These are phyloP conservation scores for Eucalyptus globulus DNA, from an alignment of 345 rosid genomes.

Conservation along the genomic window DNA sequence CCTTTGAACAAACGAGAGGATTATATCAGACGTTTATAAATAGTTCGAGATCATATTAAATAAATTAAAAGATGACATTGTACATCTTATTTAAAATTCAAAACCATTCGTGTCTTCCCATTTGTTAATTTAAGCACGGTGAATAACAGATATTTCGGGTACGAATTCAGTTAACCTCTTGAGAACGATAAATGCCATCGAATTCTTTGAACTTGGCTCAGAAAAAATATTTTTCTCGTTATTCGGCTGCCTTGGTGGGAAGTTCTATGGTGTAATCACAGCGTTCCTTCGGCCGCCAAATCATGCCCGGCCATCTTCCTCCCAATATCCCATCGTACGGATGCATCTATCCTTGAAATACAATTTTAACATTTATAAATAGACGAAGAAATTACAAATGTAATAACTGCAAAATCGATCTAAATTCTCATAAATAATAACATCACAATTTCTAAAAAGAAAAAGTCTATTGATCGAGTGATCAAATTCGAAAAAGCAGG, in stretches of 20 bases:
- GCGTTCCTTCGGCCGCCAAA: background rate
- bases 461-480: too few relatives aligned
- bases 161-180: background rate
- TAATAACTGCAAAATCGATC: background rate
- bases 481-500: background rate
- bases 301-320: background rate
- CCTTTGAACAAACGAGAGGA: background rate
- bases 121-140: background rate
- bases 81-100: too few relatives aligned
- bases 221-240: background rate
- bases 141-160: background rate
- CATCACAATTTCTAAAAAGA: background rate
- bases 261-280: background rate
- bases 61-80: background rate
- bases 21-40: fast-evolving
- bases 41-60: fast-evolving
- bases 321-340: background rate
- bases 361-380: background rate
- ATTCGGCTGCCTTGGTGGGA: background rate
- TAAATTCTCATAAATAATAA: background rate
- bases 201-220: background rate
- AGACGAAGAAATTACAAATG: background rate
- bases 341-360: background rate
- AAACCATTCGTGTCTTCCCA: background rate
- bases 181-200: background rate